Conservation (phyloP, 148 eudicot genomes). For the Chenopodium suecicum region DNA sequence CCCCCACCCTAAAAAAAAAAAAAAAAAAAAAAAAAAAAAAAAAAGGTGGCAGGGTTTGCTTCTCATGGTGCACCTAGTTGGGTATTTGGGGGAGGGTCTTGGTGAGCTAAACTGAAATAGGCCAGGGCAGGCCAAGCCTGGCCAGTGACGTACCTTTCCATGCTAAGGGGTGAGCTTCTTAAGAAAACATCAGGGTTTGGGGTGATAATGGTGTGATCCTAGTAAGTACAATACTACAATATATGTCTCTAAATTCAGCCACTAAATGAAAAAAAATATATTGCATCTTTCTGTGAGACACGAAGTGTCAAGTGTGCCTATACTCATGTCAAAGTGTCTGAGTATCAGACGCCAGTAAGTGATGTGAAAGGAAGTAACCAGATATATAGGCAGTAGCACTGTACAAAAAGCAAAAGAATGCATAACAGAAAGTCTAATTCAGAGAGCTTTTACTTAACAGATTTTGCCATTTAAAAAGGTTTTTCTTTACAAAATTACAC, state of each 20-base stretch:
- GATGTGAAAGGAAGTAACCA: neutral
- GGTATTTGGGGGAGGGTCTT: no score
- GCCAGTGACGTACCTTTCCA: no score
- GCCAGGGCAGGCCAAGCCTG: no score
- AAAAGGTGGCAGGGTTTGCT: no score
- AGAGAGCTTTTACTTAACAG: neutral
- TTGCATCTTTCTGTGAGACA: neutral
- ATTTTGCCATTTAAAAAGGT: neutral
- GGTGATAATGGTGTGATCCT: neutral
- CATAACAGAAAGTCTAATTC: neutral
- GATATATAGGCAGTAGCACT: neutral
- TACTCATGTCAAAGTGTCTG: neutral
- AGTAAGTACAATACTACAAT: neutral
- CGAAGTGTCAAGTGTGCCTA: neutral
- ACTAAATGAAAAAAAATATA: neutral
- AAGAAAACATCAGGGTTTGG: neutral
- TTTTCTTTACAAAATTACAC: neutral
- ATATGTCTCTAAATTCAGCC: neutral
- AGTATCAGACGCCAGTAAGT: neutral
- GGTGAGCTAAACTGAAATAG: no score
- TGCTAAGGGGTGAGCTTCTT: no score
- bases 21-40: no score
- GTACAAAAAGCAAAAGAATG: neutral
- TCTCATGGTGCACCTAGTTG: no score
- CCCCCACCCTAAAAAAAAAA: no score